Base-by-base conservation (phyloP, 192 early-diverging fungal species). In the Thamnidium elegans region DNA sequence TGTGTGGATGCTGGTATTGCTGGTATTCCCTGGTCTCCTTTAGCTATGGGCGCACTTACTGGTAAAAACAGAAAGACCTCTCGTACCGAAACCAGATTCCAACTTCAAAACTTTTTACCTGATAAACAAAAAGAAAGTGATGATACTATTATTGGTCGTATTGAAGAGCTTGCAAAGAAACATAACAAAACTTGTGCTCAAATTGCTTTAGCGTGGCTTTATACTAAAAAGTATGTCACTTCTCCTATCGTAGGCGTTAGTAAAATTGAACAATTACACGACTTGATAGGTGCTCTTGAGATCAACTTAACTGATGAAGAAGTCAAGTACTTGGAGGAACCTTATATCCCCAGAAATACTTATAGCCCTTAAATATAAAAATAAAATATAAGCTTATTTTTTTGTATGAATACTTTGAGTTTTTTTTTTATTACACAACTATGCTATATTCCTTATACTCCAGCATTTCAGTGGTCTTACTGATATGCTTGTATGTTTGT, bases 1-100 rank as follows among this genome's bases (percentile, higher is more conserved):
- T 68, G 67, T 51, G 7, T 64, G 15, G 72, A 64, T 68, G 43
- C 66, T 52, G 62, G 67, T 20, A 72, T 77, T 47, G 62, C 58
- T 7, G 42, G 46, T 13, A 62, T 76, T 1, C 53, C 51, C 21
- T 77, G 71, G 66, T 50, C 56, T 13, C 64, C 75, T 7, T 31
- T 77, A 4, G 75, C 75, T 11, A 53, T 72, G 30, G 71, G 75
- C 44, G 30, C 43, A 7, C 50, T 77, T 20, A 51, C 63, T 14
- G 63, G 58, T 36, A 68, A 68, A 46, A 55, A 61, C 44, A 44
- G 72, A 48, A 54, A 52, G 19, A 69, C 67, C 14, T 23, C 20
- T 14, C 52, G 56, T 9, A 19, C 17, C 32, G 53, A 60, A 10
- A 43, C 17, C 2, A 44, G 51, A 31, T 26, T 50, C 0, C 9